These are phyloP conservation scores for Fusarium scirpi DNA, from an alignment of 2,329 filamentous ascomycete genomes.

Conservation along the genomic window DNA sequence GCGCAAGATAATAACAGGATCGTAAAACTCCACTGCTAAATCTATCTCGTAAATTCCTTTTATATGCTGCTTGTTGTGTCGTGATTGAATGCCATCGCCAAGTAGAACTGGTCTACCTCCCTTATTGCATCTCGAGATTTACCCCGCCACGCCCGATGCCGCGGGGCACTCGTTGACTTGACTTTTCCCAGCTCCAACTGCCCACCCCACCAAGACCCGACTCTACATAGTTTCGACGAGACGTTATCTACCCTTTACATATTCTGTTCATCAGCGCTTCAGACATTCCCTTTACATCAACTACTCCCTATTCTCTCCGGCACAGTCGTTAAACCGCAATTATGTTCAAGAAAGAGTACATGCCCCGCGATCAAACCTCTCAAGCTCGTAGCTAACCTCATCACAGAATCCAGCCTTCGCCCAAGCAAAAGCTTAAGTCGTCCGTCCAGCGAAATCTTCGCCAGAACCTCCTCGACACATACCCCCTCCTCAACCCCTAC, in stretches of 20 bases:
- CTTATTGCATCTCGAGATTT: constrained; percentile 49
- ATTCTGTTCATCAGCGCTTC: not conserved
- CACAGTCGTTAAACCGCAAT: constrained; percentile 50
- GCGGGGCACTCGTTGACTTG: constrained; percentile 44
- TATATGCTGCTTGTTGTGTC: not conserved
- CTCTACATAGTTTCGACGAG: constrained; percentile 13
- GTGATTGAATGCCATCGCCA: not conserved
- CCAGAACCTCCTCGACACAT: constrained; percentile 82
- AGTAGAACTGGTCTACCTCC: constrained; percentile 13
- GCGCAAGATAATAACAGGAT: constrained; percentile 28
- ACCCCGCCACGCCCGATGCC: constrained; percentile 45
- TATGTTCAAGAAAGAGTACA: constrained; percentile 96
- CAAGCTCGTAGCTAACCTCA: constrained; percentile 35
- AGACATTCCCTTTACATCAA: not conserved
- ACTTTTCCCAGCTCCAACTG: constrained; percentile 43
- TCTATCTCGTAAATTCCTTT: not conserved
- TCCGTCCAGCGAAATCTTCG: constrained; percentile 91
- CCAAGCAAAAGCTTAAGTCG: constrained; percentile 97
- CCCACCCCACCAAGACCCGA: constrained; percentile 40
- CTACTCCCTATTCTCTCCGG: not conserved
- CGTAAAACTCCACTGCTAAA: not conserved
- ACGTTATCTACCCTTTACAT: not conserved
- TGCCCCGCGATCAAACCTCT: constrained; percentile 29
- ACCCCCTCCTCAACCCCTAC: constrained; percentile 85
- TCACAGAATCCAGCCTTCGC: constrained; percentile 74